Evolutionary conservation across 495 filamentous ascomycete species (phyloP), one percentile per base, ranked within the genome.

Genomic region (Parmelia sp.): DNA sequence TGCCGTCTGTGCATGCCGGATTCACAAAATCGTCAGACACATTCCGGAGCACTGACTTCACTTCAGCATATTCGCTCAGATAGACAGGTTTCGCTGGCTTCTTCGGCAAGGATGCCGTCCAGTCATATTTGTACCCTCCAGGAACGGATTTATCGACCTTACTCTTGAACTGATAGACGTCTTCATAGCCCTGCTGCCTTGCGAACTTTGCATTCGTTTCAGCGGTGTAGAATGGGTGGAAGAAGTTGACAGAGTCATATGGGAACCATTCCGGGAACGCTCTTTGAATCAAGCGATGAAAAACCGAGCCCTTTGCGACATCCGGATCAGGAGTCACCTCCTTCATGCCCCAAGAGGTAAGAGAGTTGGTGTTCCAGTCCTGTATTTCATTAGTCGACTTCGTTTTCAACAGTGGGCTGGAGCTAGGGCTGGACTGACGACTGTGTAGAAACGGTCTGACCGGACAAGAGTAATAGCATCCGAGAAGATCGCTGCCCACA

Each of bases 191-290:
- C 47, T 65, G 64, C 39, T 71, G 57, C 23, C 61, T 55, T 33
- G 73, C 72, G 51, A 71, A 68, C 49, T 69, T 36, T 42, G 64
- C 61, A 55, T 75, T 75, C 60, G 61, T 68, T 27, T 69, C 65
- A 27, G 58, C 55, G 21, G 73, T 75, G 61, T 69, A 74, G 53
- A 71, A 68, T 6, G 72, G 73, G 59, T 75, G 72, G 51, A 67
- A 68, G 53, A 65, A 56, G 58, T 68, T 68, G 42, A 74, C 55
- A 4, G 71, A 73, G 60, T 74, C 68, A 45, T 71, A 74, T 1
- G 69, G 68, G 62, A 71, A 74, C 67, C 67, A 74, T 3, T 60
- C 69, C 6, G 72, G 72, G 8, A 74, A 66, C 10, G 69, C 68
- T 1, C 72, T 68, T 42, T 74, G 71, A 36, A 71, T 57, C 42